These are phyloP conservation scores for Panicum hallii DNA, from an alignment of 202 grass and related monocot genomes.

Conservation along the genomic window DNA sequence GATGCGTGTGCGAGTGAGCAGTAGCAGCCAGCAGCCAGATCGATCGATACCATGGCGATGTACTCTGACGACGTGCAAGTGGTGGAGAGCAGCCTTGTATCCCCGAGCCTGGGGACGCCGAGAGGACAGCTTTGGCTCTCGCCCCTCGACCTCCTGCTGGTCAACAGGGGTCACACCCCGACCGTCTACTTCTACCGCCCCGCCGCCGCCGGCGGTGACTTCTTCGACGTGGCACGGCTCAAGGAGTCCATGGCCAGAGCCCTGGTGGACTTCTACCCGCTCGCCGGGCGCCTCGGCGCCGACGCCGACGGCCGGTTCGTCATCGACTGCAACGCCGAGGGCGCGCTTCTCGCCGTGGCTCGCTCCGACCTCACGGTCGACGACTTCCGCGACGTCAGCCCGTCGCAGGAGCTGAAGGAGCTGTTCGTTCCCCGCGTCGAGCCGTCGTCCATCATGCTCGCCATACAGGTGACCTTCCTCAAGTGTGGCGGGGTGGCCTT, in stretches of 20 bases:
- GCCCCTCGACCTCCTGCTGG: background rate
- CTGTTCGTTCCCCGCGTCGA: slow-evolving; percentile 21
- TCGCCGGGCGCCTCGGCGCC: background rate
- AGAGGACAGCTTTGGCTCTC: background rate
- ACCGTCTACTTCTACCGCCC: background rate
- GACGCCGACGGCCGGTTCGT: background rate
- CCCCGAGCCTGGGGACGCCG: background rate
- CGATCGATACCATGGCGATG: background rate
- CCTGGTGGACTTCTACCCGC: background rate
- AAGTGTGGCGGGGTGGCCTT: slow-evolving; percentile 45
- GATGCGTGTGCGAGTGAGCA: too few species aligned
- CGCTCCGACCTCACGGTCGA: background rate
- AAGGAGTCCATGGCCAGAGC: slow-evolving; percentile 17
- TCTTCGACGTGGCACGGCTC: background rate
- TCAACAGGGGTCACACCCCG: background rate
- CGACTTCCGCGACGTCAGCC: background rate
- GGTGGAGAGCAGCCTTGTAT: background rate
- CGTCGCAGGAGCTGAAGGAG: background rate
- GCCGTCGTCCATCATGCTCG: background rate
- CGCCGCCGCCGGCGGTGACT: background rate
- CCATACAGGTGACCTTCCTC: slow-evolving; percentile 50
- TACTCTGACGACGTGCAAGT: background rate
- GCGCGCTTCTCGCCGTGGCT: background rate
- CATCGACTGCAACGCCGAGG: background rate
- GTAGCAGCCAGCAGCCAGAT: too few species aligned